Evolutionary conservation across 1,284 basidiomycete species (phyloP), one percentile per base, ranked within the genome.

Genomic region (Cerrena zonata): DNA sequence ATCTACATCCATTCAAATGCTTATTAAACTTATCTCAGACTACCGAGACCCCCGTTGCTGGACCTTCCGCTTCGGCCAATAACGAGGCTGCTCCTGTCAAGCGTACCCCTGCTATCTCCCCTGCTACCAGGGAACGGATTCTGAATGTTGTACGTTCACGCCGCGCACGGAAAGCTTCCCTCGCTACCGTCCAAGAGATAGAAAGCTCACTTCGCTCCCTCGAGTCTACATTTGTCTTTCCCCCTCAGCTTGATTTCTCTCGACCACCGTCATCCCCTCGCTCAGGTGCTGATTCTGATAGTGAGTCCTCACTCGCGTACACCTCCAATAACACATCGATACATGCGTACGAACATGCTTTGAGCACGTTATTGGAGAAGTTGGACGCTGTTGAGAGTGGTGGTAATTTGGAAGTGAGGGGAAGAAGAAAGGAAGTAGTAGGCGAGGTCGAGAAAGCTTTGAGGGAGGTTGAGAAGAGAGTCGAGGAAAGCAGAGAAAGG

Each of bases 321-420:
- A 72, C 74, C 37, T 45, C 70, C 18, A 59, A 57, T 54, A 81
- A 80, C 65, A 67, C 67, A 4, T 67, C 74, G 0, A 66, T 80
- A 41, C 78, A 77, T 57, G 67, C 67, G 5, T 75, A 79, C 61
- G 74, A 78, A 52, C 67, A 80, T 49, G 69, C 73, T 19, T 70
- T 89, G 48, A 77, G 79, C 47, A 77, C 77, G 48, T 65, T 90
- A 11, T 69, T 90, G 26, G 74, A 80, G 41, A 71, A 73, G 51
- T 74, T 89, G 4, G 88, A 91, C 57, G 79, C 74, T 0, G 75
- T 89, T 3, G 78, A 85, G 56, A 84, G 79, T 56, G 75, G 73
- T 58, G 87, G 86, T 0, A 75, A 82, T 54, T 63, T 68, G 47
- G 66, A 65, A 2, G 77, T 91, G 15, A 71, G 86, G 39, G 70